Percentiles rank a stretch among this genome's conserved stretches.
Evolutionary conservation across 306 rosid genomes (phyloP).

Genomic region (Inga leiocalycina): DNA sequence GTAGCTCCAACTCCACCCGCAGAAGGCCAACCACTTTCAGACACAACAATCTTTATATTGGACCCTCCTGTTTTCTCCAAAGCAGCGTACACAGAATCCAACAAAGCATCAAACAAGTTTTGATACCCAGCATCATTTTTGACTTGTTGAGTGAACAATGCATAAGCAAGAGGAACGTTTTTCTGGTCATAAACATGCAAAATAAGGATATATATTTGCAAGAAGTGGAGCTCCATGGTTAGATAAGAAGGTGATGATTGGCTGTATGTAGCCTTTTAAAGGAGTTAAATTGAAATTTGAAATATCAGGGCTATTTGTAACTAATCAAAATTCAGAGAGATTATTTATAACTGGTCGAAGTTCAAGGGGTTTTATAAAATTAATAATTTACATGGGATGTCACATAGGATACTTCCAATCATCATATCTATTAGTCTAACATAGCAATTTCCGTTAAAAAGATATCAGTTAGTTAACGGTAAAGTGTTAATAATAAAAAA

Average conservation of each 20-base stretch:
- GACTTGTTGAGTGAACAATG: conserved; percentile 51
- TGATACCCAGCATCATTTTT: conserved; percentile 44
- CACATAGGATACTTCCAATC: too few relatives aligned
- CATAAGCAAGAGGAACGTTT: conserved; percentile 38
- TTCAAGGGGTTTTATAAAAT: too few relatives aligned
- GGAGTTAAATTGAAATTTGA: too few relatives aligned
- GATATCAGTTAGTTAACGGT: too few relatives aligned
- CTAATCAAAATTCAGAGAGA: too few relatives aligned
- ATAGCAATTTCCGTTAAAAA: too few relatives aligned
- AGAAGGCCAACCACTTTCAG: conserved; percentile 80
- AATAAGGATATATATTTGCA: conserved; percentile 64
- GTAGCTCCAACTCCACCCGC: conserved; percentile 43
- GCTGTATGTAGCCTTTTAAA: conserved; percentile 23
- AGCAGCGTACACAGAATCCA: conserved; percentile 62
- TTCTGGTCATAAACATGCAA: background rate
- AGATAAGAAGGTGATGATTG: conserved; percentile 41
- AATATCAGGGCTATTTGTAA: too few relatives aligned
- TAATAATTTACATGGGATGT: too few relatives aligned
- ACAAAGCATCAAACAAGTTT: conserved; percentile 50
- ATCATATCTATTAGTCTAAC: too few relatives aligned
- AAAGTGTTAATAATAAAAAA: too few relatives aligned
- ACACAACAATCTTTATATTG: conserved; percentile 48
- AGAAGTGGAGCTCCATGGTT: conserved; percentile 62
- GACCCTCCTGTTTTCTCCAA: conserved; percentile 49
- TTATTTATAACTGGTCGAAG: too few relatives aligned